phyloP scores from a whole-genome alignment of 2,329 filamentous ascomycete species.

The Didymella lethalis region DNA sequence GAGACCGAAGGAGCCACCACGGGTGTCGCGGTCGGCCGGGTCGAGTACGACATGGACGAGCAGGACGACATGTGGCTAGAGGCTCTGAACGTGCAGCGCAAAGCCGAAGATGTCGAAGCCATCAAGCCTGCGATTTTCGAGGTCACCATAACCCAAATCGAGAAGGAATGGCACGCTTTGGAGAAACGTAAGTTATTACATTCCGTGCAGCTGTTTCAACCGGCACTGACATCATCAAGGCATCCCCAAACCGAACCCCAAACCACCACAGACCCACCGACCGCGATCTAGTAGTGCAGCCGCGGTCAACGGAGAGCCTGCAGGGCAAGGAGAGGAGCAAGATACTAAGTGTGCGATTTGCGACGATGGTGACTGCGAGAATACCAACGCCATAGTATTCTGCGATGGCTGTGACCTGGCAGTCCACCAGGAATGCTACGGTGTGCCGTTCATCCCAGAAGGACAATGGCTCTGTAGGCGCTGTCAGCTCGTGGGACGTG shows the following conservation, averaged over 20 bases:
- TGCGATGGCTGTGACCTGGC: constrained; percentile 97
- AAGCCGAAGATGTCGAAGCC: constrained; percentile 74
- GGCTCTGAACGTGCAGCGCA: constrained; percentile 79
- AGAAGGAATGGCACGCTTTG: constrained; percentile 96
- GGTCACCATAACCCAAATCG: constrained; percentile 97
- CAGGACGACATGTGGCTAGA: constrained; percentile 98
- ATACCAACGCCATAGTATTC: constrained; percentile 98
- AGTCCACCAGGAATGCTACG: constrained; percentile 98
- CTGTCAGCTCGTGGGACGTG: constrained; percentile 92
- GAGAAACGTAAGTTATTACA: constrained; percentile 71
- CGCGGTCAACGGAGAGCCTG: constrained; percentile 91
- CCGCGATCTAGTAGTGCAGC: constrained; percentile 93
- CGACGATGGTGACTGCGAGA: constrained; percentile 99
- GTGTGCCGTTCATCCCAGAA: constrained; percentile 97
- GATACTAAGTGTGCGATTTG: constrained; percentile 98
- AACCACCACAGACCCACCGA: constrained; percentile 91
- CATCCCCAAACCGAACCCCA: constrained; percentile 96
- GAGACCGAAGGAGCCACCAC: constrained; percentile 67
- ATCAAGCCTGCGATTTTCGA: constrained; percentile 96
- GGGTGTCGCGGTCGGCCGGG: constrained; percentile 70
- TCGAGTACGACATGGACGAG: constrained; percentile 99
- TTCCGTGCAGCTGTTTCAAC: constrained; percentile 13
- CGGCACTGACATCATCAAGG: constrained; percentile 34
- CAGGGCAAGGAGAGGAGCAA: constrained; percentile 83
- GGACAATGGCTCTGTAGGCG: constrained; percentile 98